Evolutionary conservation across 2,329 filamentous ascomycete genomes (phyloP).

Genomic region (Microsporum audouinii): DNA sequence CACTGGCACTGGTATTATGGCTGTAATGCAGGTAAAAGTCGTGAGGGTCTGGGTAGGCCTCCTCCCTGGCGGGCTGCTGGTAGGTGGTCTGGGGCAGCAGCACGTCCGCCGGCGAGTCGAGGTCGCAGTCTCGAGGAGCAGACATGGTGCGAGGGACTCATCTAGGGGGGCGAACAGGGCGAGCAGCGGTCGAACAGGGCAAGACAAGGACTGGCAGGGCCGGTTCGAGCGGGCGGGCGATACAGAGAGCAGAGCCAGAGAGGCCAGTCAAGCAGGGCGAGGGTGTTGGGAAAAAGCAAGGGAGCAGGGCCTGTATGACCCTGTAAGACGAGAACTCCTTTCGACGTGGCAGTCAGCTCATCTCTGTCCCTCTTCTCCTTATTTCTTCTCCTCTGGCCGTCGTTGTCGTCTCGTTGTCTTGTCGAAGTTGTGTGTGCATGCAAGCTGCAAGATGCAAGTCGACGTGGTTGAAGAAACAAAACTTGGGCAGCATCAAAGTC

Average conservation of each 20-base stretch:
- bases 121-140: neutral
- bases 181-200: neutral
- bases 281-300: constrained; percentile 5
- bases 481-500: no score
- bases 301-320: neutral
- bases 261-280: neutral
- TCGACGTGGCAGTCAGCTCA: neutral
- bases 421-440: neutral
- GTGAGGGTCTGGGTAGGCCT: constrained; percentile 36
- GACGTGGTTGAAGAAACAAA: neutral
- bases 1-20: constrained; percentile 11
- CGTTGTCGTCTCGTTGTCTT: neutral
- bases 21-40: constrained; percentile 41
- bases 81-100: constrained; percentile 3
- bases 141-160: neutral
- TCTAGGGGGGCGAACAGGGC: neutral
- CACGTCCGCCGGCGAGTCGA: neutral
- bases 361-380: neutral
- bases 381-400: neutral
- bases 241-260: neutral
- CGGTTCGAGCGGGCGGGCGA: constrained; percentile 1
- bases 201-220: neutral
- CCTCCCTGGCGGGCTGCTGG: constrained; percentile 12
- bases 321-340: neutral
- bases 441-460: neutral